Base-by-base conservation (phyloP, 768 basidiomycete species). In the Roridomyces roridus region DNA sequence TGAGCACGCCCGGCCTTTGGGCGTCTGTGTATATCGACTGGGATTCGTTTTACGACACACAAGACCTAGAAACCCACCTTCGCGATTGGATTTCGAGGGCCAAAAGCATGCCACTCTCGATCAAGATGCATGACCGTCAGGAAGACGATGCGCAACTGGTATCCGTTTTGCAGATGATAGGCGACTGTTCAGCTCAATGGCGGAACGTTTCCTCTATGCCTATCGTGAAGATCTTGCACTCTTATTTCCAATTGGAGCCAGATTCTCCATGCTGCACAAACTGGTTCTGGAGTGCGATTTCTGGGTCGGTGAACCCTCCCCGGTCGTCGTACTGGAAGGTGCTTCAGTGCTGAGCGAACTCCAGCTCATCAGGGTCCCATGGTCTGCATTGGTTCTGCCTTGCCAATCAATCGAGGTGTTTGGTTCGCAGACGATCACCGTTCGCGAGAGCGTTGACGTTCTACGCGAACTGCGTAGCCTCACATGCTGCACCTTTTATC, bases 1-100 rank as follows among this genome's bases (percentile, higher is more conserved):
- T 55, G 35, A 39, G 35, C 4, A 55, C 54, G 2, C 36, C 59
- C 8, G 31, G 43, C 23, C 59, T 60, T 26, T 60, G 59, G 59
- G 26, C 41, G 18, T 60, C 59, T 2, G 44, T 60, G 28, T 54
- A 43, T 29, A 17, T 59, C 20, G 45, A 53, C 25, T 46, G 43
- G 6, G 49, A 46, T 18, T 40, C 15, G 39, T 40, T 40, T 40
- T n/a, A n/a, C 20, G 10, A 18, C 20, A 9, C 15, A 18, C 15
- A 23, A 9, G 39, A 18, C 20, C 14, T 14, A 28, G n/a, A 18
- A 1, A 28, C 3, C 17, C 46, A 47, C 21, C 36, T 47, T 18
- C 14, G 46, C 37, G 39, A 35, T 8, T 55, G 54, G 54, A 29
- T 55, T 14, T 34, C 54, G 4, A 41, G 41, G 24, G 45, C 54